Evolutionary conservation across 257 asterid genomes (phyloP).

Genomic region (Verbena officinalis): DNA sequence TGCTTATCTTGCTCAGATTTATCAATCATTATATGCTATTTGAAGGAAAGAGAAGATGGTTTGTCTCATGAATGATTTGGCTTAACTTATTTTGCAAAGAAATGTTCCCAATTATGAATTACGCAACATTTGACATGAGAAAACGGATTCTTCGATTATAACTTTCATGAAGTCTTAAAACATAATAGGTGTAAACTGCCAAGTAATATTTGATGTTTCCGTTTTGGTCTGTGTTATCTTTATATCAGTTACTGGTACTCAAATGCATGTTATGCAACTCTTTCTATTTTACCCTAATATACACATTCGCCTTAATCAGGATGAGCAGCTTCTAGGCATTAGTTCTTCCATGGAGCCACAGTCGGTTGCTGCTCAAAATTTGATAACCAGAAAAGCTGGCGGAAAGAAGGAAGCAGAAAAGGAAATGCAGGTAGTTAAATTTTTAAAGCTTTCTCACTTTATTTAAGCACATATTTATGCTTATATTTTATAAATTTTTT

Average conservation of each 20-base stretch:
- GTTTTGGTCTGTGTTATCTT: conserved; percentile 1
- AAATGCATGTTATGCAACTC: background rate
- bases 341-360: conserved; percentile 67
- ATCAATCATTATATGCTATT: background rate
- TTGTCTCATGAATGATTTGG: background rate
- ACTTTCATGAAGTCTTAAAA: background rate
- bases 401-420: conserved; percentile 83
- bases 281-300: conserved; percentile 9
- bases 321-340: conserved; percentile 52
- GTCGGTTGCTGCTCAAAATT: conserved; percentile 64
- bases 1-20: conserved; percentile 8
- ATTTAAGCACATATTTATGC: background rate
- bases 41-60: background rate
- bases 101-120: background rate
- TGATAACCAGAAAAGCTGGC: conserved; percentile 87
- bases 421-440: conserved; percentile 72
- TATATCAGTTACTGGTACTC: conserved; percentile 8
- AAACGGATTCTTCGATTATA: background rate
- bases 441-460: conserved; percentile 18
- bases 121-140: conserved; percentile 6
- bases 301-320: conserved; percentile 50
- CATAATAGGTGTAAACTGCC: conserved; percentile 11
- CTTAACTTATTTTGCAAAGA: background rate
- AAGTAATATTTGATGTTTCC: conserved; percentile 8
- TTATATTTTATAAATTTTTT: conserved; percentile 12